Percentiles rank a stretch among this genome's conserved stretches.
phyloP scores from a whole-genome alignment of 2,329 filamentous ascomycete species.

The Exophiala dermatitidis region DNA sequence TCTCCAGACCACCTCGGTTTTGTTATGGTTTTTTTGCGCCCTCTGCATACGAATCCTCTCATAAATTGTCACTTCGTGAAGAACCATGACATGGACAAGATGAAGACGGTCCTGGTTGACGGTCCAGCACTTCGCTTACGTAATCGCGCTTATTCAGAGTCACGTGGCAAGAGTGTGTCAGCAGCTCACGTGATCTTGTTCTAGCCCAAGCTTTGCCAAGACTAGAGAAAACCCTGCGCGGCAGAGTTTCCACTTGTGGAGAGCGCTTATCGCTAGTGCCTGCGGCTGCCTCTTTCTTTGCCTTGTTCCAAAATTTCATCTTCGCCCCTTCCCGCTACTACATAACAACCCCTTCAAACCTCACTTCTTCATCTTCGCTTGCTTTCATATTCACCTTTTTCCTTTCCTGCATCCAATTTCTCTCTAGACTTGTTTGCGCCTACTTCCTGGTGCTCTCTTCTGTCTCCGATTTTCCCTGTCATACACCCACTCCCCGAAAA shows the following conservation, averaged over 20 bases:
- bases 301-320: conserved; percentile 11
- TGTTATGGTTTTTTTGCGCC: too few species aligned
- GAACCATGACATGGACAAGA: too few species aligned
- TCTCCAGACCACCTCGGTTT: too few species aligned
- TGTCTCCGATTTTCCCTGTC: conserved; percentile 8
- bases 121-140: too few species aligned
- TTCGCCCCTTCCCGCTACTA: conserved; percentile 13
- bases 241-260: conserved; percentile 1
- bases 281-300: conserved; percentile 3
- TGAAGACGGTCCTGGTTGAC: too few species aligned
- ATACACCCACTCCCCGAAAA: not conserved
- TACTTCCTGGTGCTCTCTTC: conserved; percentile 5
- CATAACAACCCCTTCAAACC: conserved; percentile 4
- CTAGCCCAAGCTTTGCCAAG: not conserved
- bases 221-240: conserved; percentile 5
- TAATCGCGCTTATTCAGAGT: too few species aligned
- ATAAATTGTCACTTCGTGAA: too few species aligned
- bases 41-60: too few species aligned
- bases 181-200: not conserved
- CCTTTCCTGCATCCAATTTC: conserved; percentile 23
- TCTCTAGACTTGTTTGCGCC: conserved; percentile 10
- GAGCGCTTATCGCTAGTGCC: conserved; percentile 5
- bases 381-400: conserved; percentile 12
- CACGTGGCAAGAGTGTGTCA: not conserved
- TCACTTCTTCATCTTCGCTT: conserved; percentile 9